These are phyloP conservation scores for Cyclanthera cordifolia DNA, from an alignment of 306 rosid genomes.

Conservation along the genomic window DNA sequence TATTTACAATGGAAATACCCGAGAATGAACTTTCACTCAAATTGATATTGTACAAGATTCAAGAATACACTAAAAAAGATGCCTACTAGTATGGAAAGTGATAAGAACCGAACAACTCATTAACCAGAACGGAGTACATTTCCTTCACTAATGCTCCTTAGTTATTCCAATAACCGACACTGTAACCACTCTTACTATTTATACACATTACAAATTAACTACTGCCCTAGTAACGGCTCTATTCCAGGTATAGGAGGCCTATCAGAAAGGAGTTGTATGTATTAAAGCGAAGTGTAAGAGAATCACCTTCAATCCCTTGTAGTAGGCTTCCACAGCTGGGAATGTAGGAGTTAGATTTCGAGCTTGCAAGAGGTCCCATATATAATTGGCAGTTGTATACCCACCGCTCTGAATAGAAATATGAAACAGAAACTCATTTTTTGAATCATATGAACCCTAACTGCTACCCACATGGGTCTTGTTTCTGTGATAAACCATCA, in stretches of 20 bases:
- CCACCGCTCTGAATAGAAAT: constrained; percentile 60
- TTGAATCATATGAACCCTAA: neutral
- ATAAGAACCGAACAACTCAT: no score
- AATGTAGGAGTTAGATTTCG: constrained; percentile 32
- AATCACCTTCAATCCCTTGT: constrained; percentile 75
- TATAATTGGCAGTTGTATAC: constrained; percentile 68
- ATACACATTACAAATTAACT: no score
- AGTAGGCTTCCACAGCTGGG: constrained; percentile 66
- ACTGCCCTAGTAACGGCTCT: no score
- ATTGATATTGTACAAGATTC: neutral
- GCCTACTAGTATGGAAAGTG: no score
- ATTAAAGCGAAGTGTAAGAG: constrained; percentile 12
- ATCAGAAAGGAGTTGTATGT: neutral
- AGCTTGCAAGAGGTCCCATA: constrained; percentile 83
- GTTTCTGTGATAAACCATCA: neutral
- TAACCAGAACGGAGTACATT: no score
- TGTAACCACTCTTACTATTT: no score
- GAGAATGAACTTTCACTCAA: neutral
- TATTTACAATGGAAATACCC: neutral
- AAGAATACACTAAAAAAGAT: neutral
- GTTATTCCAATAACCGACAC: no score
- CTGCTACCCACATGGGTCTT: neutral
- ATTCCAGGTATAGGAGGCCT: no score
- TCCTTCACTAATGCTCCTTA: no score
- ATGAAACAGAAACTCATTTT: neutral